Evolutionary conservation across 1,284 basidiomycete species (phyloP).

Genomic region (Xerocomus nothofagi): DNA sequence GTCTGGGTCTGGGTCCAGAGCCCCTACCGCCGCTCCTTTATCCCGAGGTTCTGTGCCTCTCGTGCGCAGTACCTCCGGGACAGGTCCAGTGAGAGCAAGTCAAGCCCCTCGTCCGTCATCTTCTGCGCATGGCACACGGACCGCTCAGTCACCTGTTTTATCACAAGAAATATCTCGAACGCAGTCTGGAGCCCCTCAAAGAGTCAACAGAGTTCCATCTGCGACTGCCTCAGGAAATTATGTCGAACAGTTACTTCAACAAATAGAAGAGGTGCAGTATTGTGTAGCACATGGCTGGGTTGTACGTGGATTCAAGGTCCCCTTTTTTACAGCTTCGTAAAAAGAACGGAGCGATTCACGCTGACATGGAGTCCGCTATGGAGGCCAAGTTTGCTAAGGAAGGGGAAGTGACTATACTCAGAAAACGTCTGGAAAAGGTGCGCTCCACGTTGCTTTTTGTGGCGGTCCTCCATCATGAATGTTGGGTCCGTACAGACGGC

Average conservation of each 20-base stretch:
- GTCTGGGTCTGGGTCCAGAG: constrained; percentile 7
- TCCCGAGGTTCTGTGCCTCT: constrained; percentile 13
- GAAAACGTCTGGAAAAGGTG: constrained; percentile 37
- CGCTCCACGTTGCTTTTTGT: neutral
- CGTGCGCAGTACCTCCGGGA: constrained; percentile 12
- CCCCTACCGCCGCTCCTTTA: constrained; percentile 4
- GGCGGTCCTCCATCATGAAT: neutral
- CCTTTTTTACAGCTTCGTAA: constrained; percentile 47
- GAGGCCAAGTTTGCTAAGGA: constrained; percentile 34
- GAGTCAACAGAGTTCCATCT: constrained; percentile 9
- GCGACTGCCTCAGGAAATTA: neutral
- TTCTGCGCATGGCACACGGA: constrained; percentile 15
- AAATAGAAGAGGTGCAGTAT: constrained; percentile 48
- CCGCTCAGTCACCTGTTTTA: constrained; percentile 17
- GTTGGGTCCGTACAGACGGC: constrained; percentile 42
- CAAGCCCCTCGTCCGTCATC: constrained; percentile 17
- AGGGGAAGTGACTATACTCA: constrained; percentile 33
- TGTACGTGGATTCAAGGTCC: constrained; percentile 4
- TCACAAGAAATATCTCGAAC: constrained; percentile 25
- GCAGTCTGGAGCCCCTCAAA: constrained; percentile 15
- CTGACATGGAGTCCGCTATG: constrained; percentile 17
- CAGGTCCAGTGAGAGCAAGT: constrained; percentile 12
- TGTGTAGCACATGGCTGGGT: constrained; percentile 8
- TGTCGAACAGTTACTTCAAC: constrained; percentile 38
- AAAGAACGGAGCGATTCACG: constrained; percentile 44